phyloP scores from a whole-genome alignment of 1,284 basidiomycete species.

The Anthracocystis walkeri region DNA sequence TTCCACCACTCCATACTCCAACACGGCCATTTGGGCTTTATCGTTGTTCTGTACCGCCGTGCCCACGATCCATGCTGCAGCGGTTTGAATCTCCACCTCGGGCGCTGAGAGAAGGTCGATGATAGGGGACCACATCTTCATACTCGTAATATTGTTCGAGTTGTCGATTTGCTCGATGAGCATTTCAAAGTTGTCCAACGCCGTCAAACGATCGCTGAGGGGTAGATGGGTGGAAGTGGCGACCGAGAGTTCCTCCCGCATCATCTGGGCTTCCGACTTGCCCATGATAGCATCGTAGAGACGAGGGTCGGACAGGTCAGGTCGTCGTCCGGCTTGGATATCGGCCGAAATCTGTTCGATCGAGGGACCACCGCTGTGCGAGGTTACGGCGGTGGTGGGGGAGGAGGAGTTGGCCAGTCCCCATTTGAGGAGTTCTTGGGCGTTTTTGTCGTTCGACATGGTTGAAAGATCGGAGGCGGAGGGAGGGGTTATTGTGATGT shows the following conservation, averaged over 20 bases:
- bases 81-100: conserved; percentile 76
- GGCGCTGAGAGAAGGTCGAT: conserved; percentile 77
- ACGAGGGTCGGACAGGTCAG: conserved; percentile 62
- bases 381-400: conserved; percentile 15
- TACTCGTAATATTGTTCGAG: conserved; percentile 86
- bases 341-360: conserved; percentile 59
- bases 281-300: conserved; percentile 67
- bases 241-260: conserved; percentile 64
- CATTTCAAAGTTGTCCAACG: conserved; percentile 96
- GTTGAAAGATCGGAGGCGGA: too few species aligned
- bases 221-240: conserved; percentile 50
- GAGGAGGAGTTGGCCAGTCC: conserved; percentile 45
- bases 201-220: conserved; percentile 74
- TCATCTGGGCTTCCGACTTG: conserved; percentile 68
- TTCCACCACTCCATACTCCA: conserved; percentile 75
- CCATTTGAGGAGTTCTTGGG: conserved; percentile 67
- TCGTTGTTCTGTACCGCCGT: conserved; percentile 97
- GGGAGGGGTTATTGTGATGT: too few species aligned
- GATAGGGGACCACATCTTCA: conserved; percentile 88
- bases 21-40: conserved; percentile 81
- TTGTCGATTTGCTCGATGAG: conserved; percentile 94
- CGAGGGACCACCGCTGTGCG: conserved; percentile 25
- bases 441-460: conserved; percentile 60
- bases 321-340: conserved; percentile 57
- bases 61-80: conserved; percentile 89